Evolutionary conservation across 352 stramenopile species (phyloP), one percentile per base, ranked within the genome.

Genomic region (Blastocystis sp.): DNA sequence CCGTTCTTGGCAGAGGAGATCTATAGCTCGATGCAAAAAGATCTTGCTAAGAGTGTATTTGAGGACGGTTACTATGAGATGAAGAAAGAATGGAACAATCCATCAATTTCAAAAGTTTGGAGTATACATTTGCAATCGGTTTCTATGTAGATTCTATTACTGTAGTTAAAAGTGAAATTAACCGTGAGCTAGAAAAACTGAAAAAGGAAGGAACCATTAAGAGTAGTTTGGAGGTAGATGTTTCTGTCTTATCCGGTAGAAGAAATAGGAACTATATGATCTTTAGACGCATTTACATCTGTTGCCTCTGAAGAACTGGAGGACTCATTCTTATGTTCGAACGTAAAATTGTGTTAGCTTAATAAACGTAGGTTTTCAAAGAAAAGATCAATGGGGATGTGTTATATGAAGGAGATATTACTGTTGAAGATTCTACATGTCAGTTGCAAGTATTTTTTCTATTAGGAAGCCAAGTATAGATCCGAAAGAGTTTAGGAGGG

Each of bases 1-100:
- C 69, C 69, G n/a, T 66, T 80, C 29, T n/a, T 80, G 9, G 29
- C 69, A 9, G 69, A 80, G 24, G 69, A 80, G 24, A n/a, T 80
- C 49, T 80, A 27, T 37, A 51, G n/a, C 39, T 19, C 4, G 9
- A 19, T 59, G n/a, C 14, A 58, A 14, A 14, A 80, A n/a, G n/a
- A 58, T 14, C 39, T 14, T 9, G 59, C 66, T 21, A 24, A 24
- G 16, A 66, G 54, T 58, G 27, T 80, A 9, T 80, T 66, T 29
- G 32, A 80, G 54, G 27, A 80, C 9, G 29, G n/a, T 6, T 80
- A 80, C 49, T 11, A 16, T 14, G 24, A 73, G 69, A 9, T 69
- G 24, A 9, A 39, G n/a, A 16, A 12, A 24, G 69, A 80, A n/a
- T 80, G 69, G 69, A 58, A 58, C 21, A 58, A 80, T 37, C 14